Conservation (phyloP, 2,329 filamentous ascomycete species). For the Lachnellula cervina region DNA sequence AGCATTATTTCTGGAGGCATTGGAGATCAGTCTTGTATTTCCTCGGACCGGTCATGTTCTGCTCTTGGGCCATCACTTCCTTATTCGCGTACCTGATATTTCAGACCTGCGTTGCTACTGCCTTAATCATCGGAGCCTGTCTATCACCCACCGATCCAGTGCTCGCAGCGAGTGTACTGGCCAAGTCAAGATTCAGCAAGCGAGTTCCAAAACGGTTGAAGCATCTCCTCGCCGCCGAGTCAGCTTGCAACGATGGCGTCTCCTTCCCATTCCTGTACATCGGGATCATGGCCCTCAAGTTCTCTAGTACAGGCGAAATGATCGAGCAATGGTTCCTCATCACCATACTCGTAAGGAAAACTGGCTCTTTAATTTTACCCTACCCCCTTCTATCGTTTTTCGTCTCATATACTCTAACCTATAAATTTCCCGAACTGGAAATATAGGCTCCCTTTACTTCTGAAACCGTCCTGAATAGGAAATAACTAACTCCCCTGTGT, state of each 20-base stretch:
- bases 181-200: slow-evolving; percentile 47
- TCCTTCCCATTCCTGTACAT: slow-evolving; percentile 53
- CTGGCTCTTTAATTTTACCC: too few species aligned
- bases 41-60: slow-evolving; percentile 26
- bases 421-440: too few species aligned
- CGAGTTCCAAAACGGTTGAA: slow-evolving; percentile 47
- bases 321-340: slow-evolving; percentile 49
- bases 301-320: slow-evolving; percentile 34
- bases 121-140: slow-evolving; percentile 48
- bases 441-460: too few species aligned
- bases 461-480: too few species aligned
- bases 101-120: slow-evolving; percentile 39
- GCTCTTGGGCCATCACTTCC: slow-evolving; percentile 39
- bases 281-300: slow-evolving; percentile 42
- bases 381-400: too few species aligned
- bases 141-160: slow-evolving; percentile 54
- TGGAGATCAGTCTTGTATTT: slow-evolving; percentile 26
- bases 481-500: too few species aligned
- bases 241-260: slow-evolving; percentile 51
- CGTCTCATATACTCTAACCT: too few species aligned
- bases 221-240: slow-evolving; percentile 48
- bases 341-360: slow-evolving; percentile 47
- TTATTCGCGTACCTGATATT: slow-evolving; percentile 44
- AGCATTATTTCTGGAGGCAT: slow-evolving; percentile 28
- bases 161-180: slow-evolving; percentile 48